Evolutionary conservation across 495 filamentous ascomycete species (phyloP), one percentile per base, ranked within the genome.

Genomic region (Chaetomium tenue): DNA sequence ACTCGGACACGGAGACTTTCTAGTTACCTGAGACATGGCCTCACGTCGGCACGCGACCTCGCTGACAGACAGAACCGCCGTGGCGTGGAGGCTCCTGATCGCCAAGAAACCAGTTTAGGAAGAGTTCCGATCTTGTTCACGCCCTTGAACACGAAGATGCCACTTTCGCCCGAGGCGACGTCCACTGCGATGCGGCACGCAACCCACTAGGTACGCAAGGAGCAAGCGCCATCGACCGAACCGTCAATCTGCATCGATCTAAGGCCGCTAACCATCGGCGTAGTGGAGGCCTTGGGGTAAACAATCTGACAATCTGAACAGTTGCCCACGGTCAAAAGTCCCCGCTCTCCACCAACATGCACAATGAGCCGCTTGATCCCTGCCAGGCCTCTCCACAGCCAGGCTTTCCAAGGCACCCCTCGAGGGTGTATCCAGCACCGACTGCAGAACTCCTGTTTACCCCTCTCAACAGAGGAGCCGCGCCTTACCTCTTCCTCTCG

Each of bases 401-500:
- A 56, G 59, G 15, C 61, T 58, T 55, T 7, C 58, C 51, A 62
- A 51, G 12, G 2, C 48, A 57, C 67, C 44, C 67, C 64, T 42
- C 42, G 52, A 62, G 68, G 54, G 70, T 70, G 68, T 42, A 44
- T 46, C 65, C 40, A 68, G 55, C 58, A 46, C 42, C 64, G n/a
- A 60, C 48, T 42, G 11, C 16, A 53, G 33, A 37, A 25, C 33
- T 5, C 33, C 58, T 54, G n/a, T 63, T 51, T 58, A 55, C 37
- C 56, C 61, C 20, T 55, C 52, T 28, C 52, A 20, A 42, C 28
- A 2, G n/a, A 13, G 33, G 30, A 63, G 58, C 66, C 61, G 67
- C 66, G 71, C 66, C 65, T 75, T 70, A 66, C 73, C 67, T 30
- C 56, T 63, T 75, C 56, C 64, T 67, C 70, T 70, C 42, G 74